Base-by-base conservation (phyloP, 83 land plant species). In the Picea engelmannii region DNA sequence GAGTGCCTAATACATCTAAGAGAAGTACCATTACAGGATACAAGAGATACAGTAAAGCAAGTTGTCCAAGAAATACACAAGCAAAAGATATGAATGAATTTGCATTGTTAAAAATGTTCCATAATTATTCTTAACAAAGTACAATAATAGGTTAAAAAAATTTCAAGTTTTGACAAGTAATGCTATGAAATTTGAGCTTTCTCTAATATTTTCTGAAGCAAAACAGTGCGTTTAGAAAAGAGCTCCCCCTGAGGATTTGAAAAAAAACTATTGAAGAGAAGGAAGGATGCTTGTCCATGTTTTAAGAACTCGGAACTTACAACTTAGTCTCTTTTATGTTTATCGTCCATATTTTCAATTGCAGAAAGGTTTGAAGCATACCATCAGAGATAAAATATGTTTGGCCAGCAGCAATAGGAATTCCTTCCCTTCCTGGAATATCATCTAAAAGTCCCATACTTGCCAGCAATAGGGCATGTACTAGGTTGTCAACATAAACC, bases 371-470 rank as follows among this genome's bases (percentile, higher is more conserved):
- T 80, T 38, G 38, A 59, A 74, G 75, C 73, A 67, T 93, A 95
- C 99, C 99, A 87, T 96, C 99, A 64, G 93, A 93, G 76, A 96
- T 90, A 79, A 95, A 96, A 84, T 96, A 96, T 64, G 98, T 84
- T 79, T 96, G 97, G 11, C 99, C 98, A 78, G 98, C 89, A 82
- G 96, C 97, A 21, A 90, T 69, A 78, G 98, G 93, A 42, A 66
- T 71, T 12, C 91, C 93, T 67, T 85, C 81, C 81, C 87, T 89
- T 31, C 93, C 95, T 55, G 99, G 93, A 74, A 93, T 86, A 68
- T 93, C 95, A 85, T 93, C 95, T 79, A 95, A 78, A 21, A 96
- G 92, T 31, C 96, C 99, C 99, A 96, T 95, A 90, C 99, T 96
- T 67, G 96, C 99, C 82, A 93, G 86, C 83, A 96, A 78, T 2